phyloP scores from a whole-genome alignment of 306 rosid species.

The Cucumis melo region DNA sequence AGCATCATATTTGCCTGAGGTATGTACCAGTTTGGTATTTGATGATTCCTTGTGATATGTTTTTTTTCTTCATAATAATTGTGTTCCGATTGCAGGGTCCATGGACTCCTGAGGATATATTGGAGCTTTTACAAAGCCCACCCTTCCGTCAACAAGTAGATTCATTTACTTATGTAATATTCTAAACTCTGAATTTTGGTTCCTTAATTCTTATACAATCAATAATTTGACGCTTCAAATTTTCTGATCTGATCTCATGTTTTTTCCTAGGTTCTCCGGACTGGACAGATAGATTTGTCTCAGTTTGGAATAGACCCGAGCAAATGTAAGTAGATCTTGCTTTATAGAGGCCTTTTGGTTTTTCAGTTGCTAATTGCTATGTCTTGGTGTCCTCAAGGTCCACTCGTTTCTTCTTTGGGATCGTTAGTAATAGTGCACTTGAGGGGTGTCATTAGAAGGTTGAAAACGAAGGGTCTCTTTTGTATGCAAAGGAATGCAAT shows the following conservation, averaged over 20 bases:
- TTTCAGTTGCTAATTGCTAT: neutral
- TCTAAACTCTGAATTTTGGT: neutral
- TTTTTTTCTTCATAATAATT: neutral
- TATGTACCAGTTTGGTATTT: conserved; percentile 16
- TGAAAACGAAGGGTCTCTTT: too few relatives aligned
- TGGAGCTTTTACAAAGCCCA: conserved; percentile 86
- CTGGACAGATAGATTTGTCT: conserved; percentile 86
- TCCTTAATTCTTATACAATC: neutral
- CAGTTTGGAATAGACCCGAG: conserved; percentile 96
- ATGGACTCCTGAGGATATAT: conserved; percentile 73
- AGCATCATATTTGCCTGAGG: conserved; percentile 85
- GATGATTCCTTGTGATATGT: conserved; percentile 1
- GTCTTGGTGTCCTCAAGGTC: neutral
- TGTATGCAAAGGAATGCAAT: too few relatives aligned
- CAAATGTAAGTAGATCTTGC: conserved; percentile 52
- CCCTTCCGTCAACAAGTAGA: conserved; percentile 94
- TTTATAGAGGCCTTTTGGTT: neutral
- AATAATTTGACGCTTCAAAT: neutral
- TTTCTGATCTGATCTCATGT: neutral
- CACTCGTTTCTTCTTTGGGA: neutral
- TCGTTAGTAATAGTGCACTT: neutral
- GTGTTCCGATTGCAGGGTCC: conserved; percentile 43
- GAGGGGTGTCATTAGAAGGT: neutral
- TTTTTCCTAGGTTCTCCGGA: conserved; percentile 55
- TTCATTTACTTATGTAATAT: conserved; percentile 78